Conservation (phyloP, 495 filamentous ascomycete species). For the Penicillium roqueforti region DNA sequence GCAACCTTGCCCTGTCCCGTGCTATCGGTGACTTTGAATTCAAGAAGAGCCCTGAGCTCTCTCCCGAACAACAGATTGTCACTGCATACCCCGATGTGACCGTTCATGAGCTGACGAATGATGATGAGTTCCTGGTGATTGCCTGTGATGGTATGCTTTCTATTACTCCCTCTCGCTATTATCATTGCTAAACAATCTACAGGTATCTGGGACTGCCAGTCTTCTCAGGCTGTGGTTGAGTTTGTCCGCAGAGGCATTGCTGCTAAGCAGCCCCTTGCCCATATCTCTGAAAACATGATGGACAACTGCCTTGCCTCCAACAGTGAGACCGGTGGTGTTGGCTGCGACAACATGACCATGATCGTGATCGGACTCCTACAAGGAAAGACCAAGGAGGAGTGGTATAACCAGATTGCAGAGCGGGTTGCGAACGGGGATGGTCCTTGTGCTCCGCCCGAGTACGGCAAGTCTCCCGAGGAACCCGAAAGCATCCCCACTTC, state of each 20-base stretch:
- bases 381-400: conserved; percentile 91
- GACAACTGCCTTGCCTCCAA: conserved; percentile 97
- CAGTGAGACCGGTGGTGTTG: conserved; percentile 95
- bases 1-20: conserved; percentile 94
- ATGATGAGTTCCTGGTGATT: conserved; percentile 96
- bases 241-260: conserved; percentile 95
- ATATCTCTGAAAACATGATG: conserved; percentile 99
- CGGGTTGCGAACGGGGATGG: conserved; percentile 95
- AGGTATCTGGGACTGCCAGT: conserved; percentile 99
- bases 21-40: conserved; percentile 99
- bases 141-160: conserved; percentile 83
- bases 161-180: background rate
- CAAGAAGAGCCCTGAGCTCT: conserved; percentile 96
- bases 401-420: conserved; percentile 93
- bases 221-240: conserved; percentile 93
- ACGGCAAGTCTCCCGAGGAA: conserved; percentile 74
- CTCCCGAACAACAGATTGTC: conserved; percentile 95
- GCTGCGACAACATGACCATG: conserved; percentile 99
- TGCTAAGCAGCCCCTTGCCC: conserved; percentile 85
- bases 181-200: conserved; percentile 2
- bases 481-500: conserved; percentile 38
- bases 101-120: conserved; percentile 80
- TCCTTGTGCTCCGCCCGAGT: conserved; percentile 98
- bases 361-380: conserved; percentile 80
- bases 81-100: conserved; percentile 94